Evolutionary conservation across 768 basidiomycete species (phyloP), one percentile per base, ranked within the genome.

Genomic region (Suillus spraguei): DNA sequence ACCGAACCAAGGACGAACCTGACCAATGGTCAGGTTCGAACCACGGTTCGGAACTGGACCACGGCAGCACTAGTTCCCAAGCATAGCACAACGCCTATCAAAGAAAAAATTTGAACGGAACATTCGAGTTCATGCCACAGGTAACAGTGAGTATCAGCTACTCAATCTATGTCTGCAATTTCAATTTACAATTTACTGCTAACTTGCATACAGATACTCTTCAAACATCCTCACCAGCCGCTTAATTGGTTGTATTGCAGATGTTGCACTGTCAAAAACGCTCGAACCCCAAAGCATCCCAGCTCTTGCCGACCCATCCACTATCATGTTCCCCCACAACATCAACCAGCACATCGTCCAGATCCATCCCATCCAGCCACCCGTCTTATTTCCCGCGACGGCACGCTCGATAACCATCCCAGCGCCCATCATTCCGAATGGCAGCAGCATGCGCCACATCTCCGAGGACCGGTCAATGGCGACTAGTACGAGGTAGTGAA

Each of bases 401-500:
- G 5, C 64, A 14, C 55, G 71, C 70, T 89, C 88, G n/a, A 82
- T 60, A 2, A 85, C 60, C 16, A 85, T 68, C 2, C 85, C 87
- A 0, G 83, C 64, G 13, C 80, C 87, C 76, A 82, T 86, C 71
- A 85, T 73, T 38, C 87, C 65, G 68, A 89, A 90, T 64, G 83
- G 85, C 1, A 81, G 79, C 0, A 76, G 70, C 49, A 85, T 77
- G 35, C 68, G 61, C 65, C 63, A 60, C n/a, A 82, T 75, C 35
- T 87, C 83, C 0, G 77, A 73, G 7, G 79, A 81, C 7, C 74
- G 70, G 2, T 82, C 81, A 78, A 86, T 77, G 0, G 82, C 80
- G 79, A 83, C 84, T 54, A 84, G 52, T 6, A 81, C 80, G 6
- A 82, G 52, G 61, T 85, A 77, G 64, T 91, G 90, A 16, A 88